Conservation (phyloP, 345 rosid genomes). For the Bruguiera gymnorhiza region DNA sequence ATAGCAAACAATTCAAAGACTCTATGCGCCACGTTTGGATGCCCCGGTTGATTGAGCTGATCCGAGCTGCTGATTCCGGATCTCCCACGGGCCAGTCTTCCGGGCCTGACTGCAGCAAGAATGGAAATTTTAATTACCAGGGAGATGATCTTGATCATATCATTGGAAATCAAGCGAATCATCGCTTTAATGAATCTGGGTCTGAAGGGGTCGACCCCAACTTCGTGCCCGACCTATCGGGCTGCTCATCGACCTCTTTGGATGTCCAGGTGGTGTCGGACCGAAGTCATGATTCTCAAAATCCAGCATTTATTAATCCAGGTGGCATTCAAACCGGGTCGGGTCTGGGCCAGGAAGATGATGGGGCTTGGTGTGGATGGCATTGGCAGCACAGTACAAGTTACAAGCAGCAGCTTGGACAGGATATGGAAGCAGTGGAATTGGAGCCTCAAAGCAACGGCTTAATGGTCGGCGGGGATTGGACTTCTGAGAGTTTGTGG, state of each 20-base stretch:
- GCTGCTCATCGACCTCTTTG: constrained; percentile 42
- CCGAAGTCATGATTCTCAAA: constrained; percentile 21
- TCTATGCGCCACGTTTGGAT: constrained; percentile 85
- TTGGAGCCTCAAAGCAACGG: constrained; percentile 21
- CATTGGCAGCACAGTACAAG: background rate
- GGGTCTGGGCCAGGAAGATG: constrained; percentile 16
- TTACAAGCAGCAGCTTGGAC: background rate
- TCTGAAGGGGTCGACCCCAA: constrained; percentile 23
- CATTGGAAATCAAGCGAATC: constrained; percentile 3
- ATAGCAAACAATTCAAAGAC: constrained; percentile 73
- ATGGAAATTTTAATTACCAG: background rate
- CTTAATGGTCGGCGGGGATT: constrained; percentile 31
- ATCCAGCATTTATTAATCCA: background rate
- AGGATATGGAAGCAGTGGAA: background rate
- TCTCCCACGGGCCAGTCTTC: constrained; percentile 27
- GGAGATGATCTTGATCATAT: background rate
- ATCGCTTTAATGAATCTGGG: background rate
- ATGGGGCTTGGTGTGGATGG: background rate
- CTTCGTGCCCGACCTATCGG: constrained; percentile 38
- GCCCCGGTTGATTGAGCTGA: constrained; percentile 70
- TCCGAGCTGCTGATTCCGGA: constrained; percentile 46
- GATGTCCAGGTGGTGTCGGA: constrained; percentile 43
- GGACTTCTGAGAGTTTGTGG: constrained; percentile 54
- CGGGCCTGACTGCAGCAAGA: constrained; percentile 3
- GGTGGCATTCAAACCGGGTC: constrained; percentile 32